A percentile compares a stretch with the other conserved stretches of the same genome.
phyloP scores from a whole-genome alignment of 371 early-diverging fungal genomes.

The Mucor irregularis region DNA sequence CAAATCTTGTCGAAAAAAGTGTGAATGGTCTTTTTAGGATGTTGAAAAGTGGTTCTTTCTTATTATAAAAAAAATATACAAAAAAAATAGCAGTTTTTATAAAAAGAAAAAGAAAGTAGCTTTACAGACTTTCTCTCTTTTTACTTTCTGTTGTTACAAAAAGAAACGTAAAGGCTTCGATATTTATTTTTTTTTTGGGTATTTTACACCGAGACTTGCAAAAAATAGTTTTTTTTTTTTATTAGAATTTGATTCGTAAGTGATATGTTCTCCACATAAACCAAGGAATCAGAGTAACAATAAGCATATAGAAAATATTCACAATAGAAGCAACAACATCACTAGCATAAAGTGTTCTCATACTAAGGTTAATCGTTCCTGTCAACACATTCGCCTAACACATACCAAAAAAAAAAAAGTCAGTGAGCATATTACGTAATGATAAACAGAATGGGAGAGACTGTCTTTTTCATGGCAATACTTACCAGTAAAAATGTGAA shows the following conservation, averaged over 20 bases:
- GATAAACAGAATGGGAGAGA: not conserved
- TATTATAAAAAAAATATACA: not conserved
- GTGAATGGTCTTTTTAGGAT: not conserved
- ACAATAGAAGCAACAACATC: constrained; percentile 49
- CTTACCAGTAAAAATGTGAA: constrained; percentile 79
- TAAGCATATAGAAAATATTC: constrained; percentile 55
- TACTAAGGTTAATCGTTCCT: constrained; percentile 75
- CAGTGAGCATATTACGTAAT: constrained; percentile 2
- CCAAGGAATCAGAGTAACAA: constrained; percentile 36
- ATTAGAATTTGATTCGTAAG: constrained; percentile 26
- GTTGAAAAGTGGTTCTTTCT: no score
- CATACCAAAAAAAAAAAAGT: no score
- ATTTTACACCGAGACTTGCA: not conserved
- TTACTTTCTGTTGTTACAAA: not conserved
- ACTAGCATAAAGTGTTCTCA: constrained; percentile 66
- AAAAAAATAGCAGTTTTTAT: not conserved
- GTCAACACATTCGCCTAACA: constrained; percentile 80
- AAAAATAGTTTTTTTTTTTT: constrained; percentile 10
- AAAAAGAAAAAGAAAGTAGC: no score
- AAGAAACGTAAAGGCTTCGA: not conserved
- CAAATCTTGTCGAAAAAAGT: not conserved
- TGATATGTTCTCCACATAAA: constrained; percentile 19
- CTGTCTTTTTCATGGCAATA: not conserved
- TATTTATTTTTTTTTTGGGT: not conserved
- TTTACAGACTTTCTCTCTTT: not conserved